A percentile compares a stretch with the other conserved stretches of the same genome.
phyloP scores from a whole-genome alignment of 352 stramenopile species.

The Globisporangium viniferum region DNA sequence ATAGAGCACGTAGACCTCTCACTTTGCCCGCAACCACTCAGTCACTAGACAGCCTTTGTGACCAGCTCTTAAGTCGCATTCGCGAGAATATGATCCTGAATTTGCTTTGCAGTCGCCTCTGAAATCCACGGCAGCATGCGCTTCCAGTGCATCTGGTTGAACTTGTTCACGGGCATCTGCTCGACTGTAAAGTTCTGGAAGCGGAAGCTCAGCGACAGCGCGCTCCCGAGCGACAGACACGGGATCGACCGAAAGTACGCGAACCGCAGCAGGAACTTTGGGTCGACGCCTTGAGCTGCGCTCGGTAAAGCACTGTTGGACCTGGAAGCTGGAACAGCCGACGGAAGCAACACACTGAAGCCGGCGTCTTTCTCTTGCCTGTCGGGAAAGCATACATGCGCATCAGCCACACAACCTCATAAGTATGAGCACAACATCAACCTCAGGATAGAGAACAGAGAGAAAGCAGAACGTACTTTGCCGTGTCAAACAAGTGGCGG shows the following conservation, averaged over 20 bases:
- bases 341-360: conserved; percentile 25
- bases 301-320: not conserved
- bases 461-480: conserved; percentile 6
- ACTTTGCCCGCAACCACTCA: not conserved
- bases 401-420: not conserved
- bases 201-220: conserved; percentile 72
- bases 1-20: conserved; percentile 3
- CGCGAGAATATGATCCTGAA: conserved; percentile 43
- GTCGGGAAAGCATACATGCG: not conserved
- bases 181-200: conserved; percentile 63
- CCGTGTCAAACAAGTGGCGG: conserved; percentile 11
- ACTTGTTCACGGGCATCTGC: conserved; percentile 73
- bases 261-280: conserved; percentile 47
- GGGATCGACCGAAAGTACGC: conserved; percentile 57
- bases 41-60: not conserved
- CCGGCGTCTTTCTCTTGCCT: conserved; percentile 34
- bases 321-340: conserved; percentile 3
- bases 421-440: not conserved
- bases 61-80: conserved; percentile 12
- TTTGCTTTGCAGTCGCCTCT: conserved; percentile 43
- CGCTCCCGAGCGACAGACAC: conserved; percentile 49
- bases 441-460: not conserved
- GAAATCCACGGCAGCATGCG: conserved; percentile 83
- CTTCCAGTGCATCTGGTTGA: conserved; percentile 84
- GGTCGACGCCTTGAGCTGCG: conserved; percentile 29